Conservation (phyloP, 495 filamentous ascomycete genomes). For the Glonium stellatum region DNA sequence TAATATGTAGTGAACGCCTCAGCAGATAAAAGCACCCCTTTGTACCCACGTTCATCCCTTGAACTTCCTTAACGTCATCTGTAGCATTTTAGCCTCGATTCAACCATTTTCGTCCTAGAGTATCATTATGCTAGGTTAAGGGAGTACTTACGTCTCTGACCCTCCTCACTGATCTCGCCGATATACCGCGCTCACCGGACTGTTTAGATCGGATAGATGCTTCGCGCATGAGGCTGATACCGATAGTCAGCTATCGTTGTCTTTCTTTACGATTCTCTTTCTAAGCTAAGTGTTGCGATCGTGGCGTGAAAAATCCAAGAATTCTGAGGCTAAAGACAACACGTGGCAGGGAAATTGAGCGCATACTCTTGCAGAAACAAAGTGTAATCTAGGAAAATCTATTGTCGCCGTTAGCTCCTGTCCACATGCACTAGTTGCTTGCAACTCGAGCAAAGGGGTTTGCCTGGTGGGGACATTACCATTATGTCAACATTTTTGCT, state of each 20-base stretch:
- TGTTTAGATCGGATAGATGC: constrained; percentile 69
- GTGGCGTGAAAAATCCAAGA: too few species aligned
- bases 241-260: background rate
- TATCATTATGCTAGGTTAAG: background rate
- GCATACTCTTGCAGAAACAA: constrained; percentile 82
- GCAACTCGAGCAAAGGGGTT: too few species aligned
- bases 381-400: constrained; percentile 87
- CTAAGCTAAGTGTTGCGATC: background rate
- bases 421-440: too few species aligned
- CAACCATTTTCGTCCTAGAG: background rate
- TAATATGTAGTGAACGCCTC: background rate
- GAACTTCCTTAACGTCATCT: constrained; percentile 42
- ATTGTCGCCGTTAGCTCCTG: background rate
- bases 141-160: constrained; percentile 58
- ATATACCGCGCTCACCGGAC: constrained; percentile 63
- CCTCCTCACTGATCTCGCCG: constrained; percentile 66
- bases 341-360: background rate
- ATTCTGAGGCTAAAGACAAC: too few species aligned
- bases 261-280: background rate
- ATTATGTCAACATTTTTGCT: constrained; percentile 84
- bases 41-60: constrained; percentile 12
- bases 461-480: constrained; percentile 46
- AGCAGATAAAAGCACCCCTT: too few species aligned
- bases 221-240: constrained; percentile 70
- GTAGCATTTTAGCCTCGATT: constrained; percentile 9